phyloP scores from a whole-genome alignment of 2,329 filamentous ascomycete genomes.

The Fusarium verrucosum region DNA sequence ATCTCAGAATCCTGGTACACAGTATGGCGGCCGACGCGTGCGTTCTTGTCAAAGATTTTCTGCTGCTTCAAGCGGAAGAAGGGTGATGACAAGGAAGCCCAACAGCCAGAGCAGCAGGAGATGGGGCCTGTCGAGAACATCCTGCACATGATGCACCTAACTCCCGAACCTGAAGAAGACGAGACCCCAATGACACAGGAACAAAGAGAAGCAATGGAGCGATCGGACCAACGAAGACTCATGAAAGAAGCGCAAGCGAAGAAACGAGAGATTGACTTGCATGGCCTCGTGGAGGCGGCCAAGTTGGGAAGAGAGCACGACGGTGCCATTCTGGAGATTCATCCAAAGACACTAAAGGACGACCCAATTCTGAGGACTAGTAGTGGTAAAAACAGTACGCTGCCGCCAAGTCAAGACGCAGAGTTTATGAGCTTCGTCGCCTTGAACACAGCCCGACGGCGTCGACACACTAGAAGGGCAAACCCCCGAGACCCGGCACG shows the following conservation, averaged over 20 bases:
- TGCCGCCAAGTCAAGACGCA: constrained; percentile 55
- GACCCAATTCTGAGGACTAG: constrained; percentile 50
- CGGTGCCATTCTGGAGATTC: constrained; percentile 51
- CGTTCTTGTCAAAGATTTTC: constrained; percentile 17
- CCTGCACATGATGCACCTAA: constrained; percentile 36
- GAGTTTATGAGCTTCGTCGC: constrained; percentile 46
- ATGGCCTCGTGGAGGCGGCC: constrained; percentile 47
- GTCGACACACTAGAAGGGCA: constrained; percentile 8
- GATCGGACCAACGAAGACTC: constrained; percentile 30
- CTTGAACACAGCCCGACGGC: constrained; percentile 11
- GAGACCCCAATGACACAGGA: constrained; percentile 39
- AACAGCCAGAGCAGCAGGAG: constrained; percentile 31
- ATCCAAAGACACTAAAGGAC: constrained; percentile 52
- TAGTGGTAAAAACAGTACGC: constrained; percentile 35
- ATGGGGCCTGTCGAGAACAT: constrained; percentile 41
- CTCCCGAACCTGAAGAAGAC: constrained; percentile 19
- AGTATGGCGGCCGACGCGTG: constrained; percentile 23
- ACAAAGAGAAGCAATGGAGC: constrained; percentile 37
- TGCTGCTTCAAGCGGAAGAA: constrained; percentile 42
- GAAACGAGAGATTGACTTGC: constrained; percentile 45
- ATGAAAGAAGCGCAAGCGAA: constrained; percentile 29
- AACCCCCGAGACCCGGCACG: neutral
- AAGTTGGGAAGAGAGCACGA: constrained; percentile 40
- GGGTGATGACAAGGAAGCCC: constrained; percentile 22
- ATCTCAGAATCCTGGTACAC: constrained; percentile 1